Evolutionary conservation across 139 green algal genomes (phyloP).

Genomic region (Chlorella sp.): DNA sequence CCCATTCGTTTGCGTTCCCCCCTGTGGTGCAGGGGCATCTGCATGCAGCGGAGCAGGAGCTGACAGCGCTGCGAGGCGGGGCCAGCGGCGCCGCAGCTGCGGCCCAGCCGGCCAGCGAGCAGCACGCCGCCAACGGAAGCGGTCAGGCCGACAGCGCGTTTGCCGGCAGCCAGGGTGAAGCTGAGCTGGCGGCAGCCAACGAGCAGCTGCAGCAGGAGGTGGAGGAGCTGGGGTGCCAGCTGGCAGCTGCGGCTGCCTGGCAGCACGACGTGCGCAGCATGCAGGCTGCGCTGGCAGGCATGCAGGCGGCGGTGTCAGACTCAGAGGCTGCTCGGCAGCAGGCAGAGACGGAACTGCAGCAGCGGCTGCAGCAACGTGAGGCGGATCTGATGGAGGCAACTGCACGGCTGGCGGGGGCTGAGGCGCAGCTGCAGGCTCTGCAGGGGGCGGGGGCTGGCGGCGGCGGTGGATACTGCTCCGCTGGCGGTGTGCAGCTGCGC

Average conservation of each 20-base stretch:
- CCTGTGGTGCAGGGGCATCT: not conserved
- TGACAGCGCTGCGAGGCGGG: not conserved
- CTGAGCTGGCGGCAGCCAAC: constrained; percentile 10
- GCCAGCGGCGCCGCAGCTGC: not conserved
- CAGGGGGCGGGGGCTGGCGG: not conserved
- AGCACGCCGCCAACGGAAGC: not conserved
- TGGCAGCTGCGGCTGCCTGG: constrained; percentile 8
- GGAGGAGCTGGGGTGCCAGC: not conserved
- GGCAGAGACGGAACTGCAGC: constrained; percentile 3
- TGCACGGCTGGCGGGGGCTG: constrained; percentile 11
- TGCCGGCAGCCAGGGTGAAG: not conserved
- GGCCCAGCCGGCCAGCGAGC: not conserved
- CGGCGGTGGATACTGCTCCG: not conserved
- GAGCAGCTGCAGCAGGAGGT: constrained; percentile 2
- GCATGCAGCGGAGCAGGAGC: not conserved
- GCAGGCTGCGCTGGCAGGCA: constrained; percentile 6
- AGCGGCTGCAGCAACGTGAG: constrained; percentile 5
- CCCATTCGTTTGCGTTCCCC: not conserved
- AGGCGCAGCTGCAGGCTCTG: constrained; percentile 24
- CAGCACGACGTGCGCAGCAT: not conserved
- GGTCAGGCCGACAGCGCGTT: not conserved
- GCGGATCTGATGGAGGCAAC: constrained; percentile 10
- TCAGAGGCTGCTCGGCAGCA: not conserved
- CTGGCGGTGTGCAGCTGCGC: not conserved
- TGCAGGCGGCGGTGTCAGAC: constrained; percentile 8